Evolutionary conservation across 441 rosid species (phyloP), one percentile per base, ranked within the genome.

Genomic region (Raphanus hybrid): DNA sequence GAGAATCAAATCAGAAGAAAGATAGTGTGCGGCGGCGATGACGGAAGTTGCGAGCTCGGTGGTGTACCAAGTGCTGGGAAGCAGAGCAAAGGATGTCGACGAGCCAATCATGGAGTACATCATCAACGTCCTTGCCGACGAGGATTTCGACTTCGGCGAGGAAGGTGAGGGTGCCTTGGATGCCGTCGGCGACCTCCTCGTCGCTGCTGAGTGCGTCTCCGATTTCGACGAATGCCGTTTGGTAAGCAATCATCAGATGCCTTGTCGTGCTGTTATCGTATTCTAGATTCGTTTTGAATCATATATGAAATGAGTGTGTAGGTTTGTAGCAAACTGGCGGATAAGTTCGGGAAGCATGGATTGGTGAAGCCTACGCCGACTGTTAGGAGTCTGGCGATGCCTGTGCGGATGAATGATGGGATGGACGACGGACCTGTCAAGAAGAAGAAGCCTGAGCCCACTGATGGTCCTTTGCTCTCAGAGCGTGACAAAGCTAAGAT

Each of bases 111-210:
- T 93, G 74, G 98, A 93, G 18, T 93, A 93, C 90, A 90, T 96
- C 84, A 84, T 93, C 84, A 96, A 93, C 76, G 98, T 96, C 78
- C 98, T 96, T 71, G 98, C 98, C 48, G 98, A 93, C 77, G 97
- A 93, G 41, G 98, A 92, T 83, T 93, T 96, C 85, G 98, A 96
- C 78, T 93, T 92, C 82, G 99, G 98, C 65, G 91, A 86, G 68
- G 92, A 91, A 58, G 99, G 99, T 4, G 94, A 89, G n/a, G 99
- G 99, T 77, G 95, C 91, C 64, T 88, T 87, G 59, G 94, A 96
- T 39, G 92, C 99, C 78, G 79, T 96, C 74, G 98, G 98, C 29
- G 97, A 93, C 83, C 92, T 96, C 61, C 98, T 96, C 37, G 90
- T 96, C 29, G 91, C 90, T 45, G 94, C 93, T 20, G 97, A 81